Evolutionary conservation across 352 stramenopile species (phyloP), one percentile per base, ranked within the genome.

Genomic region (Pythium sp.): DNA sequence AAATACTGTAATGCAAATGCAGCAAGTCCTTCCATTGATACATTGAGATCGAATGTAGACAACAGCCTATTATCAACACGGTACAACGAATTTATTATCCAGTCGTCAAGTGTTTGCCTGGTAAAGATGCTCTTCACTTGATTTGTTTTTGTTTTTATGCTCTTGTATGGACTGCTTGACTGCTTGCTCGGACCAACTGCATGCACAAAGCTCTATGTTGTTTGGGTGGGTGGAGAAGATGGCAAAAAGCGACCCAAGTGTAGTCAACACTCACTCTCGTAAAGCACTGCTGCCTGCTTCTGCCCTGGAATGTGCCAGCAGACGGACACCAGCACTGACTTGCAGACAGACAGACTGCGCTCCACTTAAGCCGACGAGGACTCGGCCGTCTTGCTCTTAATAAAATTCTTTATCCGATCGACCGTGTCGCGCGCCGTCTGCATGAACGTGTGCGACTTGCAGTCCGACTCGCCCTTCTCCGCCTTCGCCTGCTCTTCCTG

Each of bases 401-500:
- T 84, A 78, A 94, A 96, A 73, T 79, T 82, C 77, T 94, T 96
- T 92, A 96, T 95, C 72, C 89, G 82, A 64, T 95, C 81, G 36
- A 96, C 87, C 11, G 89, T 96, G 62, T 92, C 75, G 41, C 81
- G 81, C 71, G 94, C 87, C 34, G 87, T 91, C 56, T 89, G 73
- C 67, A 76, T 73, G 71, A 96, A 96, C 69, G 87, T 87, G 68
- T 94, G 83, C 62, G 84, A 86, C 78, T 95, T 94, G 84, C 82
- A 89, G 61, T 85, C 76, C 36, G 81, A 88, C 57, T 92, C 83
- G 62, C 87, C 87, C 69, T 83, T 88, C 58, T 84, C 80, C 18
- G 69, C 79, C 18, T 86, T 81, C 55, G 86, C 75, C 55, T 92
- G 65, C 72, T 97, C 90, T 72, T 96, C 89, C 65, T 97, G 90